Evolutionary conservation across 2,329 filamentous ascomycete genomes (phyloP).

Genomic region (Scopulariopsis brevicaulis): DNA sequence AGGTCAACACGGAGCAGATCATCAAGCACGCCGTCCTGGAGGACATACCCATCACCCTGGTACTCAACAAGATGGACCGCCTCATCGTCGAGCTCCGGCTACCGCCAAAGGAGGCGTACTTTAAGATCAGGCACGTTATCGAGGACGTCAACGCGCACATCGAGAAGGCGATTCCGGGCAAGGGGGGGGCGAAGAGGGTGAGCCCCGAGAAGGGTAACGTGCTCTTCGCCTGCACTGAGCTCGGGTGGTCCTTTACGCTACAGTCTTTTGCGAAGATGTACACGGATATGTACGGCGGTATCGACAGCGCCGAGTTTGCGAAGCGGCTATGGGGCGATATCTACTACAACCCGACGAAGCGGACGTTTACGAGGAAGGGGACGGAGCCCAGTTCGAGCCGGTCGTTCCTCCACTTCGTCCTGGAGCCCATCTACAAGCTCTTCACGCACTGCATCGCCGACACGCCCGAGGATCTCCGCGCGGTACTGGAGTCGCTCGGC

Average conservation of each 20-base stretch:
- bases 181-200: conserved; percentile 66
- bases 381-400: conserved; percentile 70
- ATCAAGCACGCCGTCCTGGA: conserved; percentile 92
- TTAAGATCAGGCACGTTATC: conserved; percentile 97
- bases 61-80: conserved; percentile 96
- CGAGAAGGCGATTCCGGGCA: conserved; percentile 72
- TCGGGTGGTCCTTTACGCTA: conserved; percentile 95
- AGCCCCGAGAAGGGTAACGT: conserved; percentile 98
- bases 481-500: conserved; percentile 66
- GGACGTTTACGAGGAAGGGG: conserved; percentile 83
- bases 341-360: conserved; percentile 84
- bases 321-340: conserved; percentile 89
- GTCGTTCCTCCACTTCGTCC: conserved; percentile 86
- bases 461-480: conserved; percentile 72
- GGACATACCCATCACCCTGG: conserved; percentile 75
- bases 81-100: conserved; percentile 89
- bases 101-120: conserved; percentile 91
- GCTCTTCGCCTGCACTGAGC: conserved; percentile 84
- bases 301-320: conserved; percentile 76
- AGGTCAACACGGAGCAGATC: conserved; percentile 92
- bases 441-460: conserved; percentile 92
- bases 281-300: conserved; percentile 70
- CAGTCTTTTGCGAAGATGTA: conserved; percentile 96
- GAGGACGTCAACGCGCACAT: conserved; percentile 97
- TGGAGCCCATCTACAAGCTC: conserved; percentile 96